These are phyloP conservation scores for Wickerhamiella allomyrinae DNA, from an alignment of 805 yeast genomes.

Conservation along the genomic window DNA sequence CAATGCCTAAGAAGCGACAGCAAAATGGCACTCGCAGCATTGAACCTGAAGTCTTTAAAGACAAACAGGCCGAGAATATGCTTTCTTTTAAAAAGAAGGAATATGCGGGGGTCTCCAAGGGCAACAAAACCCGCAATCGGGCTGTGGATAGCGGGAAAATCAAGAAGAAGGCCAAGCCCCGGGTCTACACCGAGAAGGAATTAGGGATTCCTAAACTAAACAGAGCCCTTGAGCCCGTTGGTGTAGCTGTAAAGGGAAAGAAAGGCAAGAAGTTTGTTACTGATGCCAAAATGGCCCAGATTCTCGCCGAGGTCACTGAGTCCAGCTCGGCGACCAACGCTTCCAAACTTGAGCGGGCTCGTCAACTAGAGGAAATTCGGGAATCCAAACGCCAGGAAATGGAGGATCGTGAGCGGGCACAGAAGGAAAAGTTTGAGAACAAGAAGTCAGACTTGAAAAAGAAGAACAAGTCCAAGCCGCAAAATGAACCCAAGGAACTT, in stretches of 20 bases:
- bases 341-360: constrained; percentile 78
- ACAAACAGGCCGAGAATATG: constrained; percentile 15
- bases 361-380: constrained; percentile 78
- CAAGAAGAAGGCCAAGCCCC: constrained; percentile 17
- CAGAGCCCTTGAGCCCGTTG: constrained; percentile 67
- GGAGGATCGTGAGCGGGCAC: constrained; percentile 65
- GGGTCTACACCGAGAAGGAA: constrained; percentile 56
- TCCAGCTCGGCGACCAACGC: constrained; percentile 64
- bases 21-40: constrained; percentile 14
- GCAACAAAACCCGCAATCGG: constrained; percentile 18
- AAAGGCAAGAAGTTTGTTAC: constrained; percentile 47
- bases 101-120: constrained; percentile 17
- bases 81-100: constrained; percentile 15
- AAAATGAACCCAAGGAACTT: background rate
- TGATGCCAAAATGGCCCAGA: constrained; percentile 58
- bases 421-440: constrained; percentile 52
- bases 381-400: constrained; percentile 76
- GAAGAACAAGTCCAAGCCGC: constrained; percentile 23
- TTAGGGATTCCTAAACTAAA: constrained; percentile 67
- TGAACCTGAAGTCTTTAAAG: constrained; percentile 17
- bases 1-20: constrained; percentile 18
- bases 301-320: constrained; percentile 71
- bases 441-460: constrained; percentile 65
- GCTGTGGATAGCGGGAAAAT: constrained; percentile 10
- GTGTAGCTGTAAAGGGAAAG: constrained; percentile 70